phyloP scores from a whole-genome alignment of 129 eudicot species.

The Escallonia rubra region DNA sequence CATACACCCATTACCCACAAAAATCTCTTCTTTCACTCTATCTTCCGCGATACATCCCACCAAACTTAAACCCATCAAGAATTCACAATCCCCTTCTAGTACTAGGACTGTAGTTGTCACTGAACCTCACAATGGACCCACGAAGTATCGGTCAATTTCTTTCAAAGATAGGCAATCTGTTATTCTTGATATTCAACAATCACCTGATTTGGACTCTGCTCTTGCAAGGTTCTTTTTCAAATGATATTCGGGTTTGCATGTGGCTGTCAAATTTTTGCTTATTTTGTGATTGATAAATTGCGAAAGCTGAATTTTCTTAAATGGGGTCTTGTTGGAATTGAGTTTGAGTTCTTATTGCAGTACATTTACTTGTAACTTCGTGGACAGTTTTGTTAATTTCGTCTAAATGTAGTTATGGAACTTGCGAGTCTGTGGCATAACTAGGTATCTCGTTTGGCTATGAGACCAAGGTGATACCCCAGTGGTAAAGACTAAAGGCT shows the following conservation, averaged over 20 bases:
- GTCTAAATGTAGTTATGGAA: too few species aligned
- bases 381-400: too few species aligned
- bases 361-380: background rate
- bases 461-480: too few species aligned
- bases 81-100: conserved; percentile 28
- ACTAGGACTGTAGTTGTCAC: conserved; percentile 6
- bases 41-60: background rate
- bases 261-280: background rate
- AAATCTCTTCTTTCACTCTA: conserved; percentile 11
- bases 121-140: conserved; percentile 7
- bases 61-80: conserved; percentile 17
- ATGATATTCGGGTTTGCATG: background rate
- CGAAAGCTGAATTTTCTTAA: background rate
- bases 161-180: conserved; percentile 43
- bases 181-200: conserved; percentile 54
- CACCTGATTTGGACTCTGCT: conserved; percentile 51
- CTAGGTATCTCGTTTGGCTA: too few species aligned
- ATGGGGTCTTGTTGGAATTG: background rate
- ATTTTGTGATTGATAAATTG: too few species aligned
- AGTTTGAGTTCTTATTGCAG: background rate
- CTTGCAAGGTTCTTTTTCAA: conserved; percentile 48
- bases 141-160: conserved; percentile 17
- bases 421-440: too few species aligned
- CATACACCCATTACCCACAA: conserved; percentile 12
- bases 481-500: too few species aligned